Evolutionary conservation across 352 stramenopile species (phyloP), one percentile per base, ranked within the genome.

Genomic region (Pythium vanterpoolii): DNA sequence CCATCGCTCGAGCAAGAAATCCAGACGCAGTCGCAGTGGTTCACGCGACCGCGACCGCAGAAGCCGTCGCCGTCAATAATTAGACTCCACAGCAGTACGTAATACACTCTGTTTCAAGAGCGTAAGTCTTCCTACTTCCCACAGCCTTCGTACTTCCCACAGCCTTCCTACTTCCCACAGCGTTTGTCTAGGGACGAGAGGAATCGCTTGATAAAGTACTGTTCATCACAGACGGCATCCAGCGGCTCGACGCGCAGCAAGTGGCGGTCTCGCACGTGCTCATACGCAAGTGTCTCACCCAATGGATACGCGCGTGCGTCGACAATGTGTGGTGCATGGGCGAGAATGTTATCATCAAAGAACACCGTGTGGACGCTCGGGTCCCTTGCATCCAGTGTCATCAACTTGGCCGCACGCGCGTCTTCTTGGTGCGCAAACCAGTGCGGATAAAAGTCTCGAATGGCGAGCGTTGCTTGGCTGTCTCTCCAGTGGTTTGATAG

Each of bases 341-440:
- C 6, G 2, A 93, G 56, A 46, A 93, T 86, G 47, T 93, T 93
- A 59, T 93, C 83, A 45, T 93, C 83, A n/a, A 93, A 90, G 53
- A 93, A 93, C 33, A 93, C 54, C 21, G 68, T 50, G 57, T 87
- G 75, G 10, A 79, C 55, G 36, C 62, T 53, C 0, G 30, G 30
- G 18, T 85, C 75, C 0, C 43, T 46, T 10, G 58, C 27, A 14
- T 87, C 69, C 5, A 93, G 19, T 1, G 69, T 68, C 61, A 93
- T 50, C 23, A 93, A 53, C 45, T 93, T 93, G 13, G 79, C 79
- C 0, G 83, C 66, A 0, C 57, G 63, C 24, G 81, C 69, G 30
- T 68, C 68, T 66, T 90, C 77, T 16, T 59, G 52, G 19, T 88
- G 73, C 30, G 27, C 48, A 46, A 88, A 90, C 83, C 83, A 93